phyloP scores from a whole-genome alignment of 805 yeast genomes.

The Saturnispora zaruensis region DNA sequence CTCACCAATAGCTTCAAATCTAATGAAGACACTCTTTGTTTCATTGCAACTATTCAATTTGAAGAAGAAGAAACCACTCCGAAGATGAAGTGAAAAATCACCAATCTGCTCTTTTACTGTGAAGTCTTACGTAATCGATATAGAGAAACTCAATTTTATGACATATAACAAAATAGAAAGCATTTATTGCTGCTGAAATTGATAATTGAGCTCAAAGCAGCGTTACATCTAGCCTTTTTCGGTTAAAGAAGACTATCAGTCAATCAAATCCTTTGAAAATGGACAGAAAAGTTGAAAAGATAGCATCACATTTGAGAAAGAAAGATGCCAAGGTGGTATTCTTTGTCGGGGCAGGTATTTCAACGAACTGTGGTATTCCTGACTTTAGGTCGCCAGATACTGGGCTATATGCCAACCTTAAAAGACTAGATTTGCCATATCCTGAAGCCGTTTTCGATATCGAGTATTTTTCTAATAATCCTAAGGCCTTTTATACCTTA shows the following conservation, averaged over 20 bases:
- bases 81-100: neutral
- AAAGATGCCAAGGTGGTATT: slow-evolving; percentile 41
- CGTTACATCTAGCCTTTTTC: too few relatives aligned
- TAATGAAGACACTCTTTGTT: slow-evolving; percentile 82
- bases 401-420: slow-evolving; percentile 75
- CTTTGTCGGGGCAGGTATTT: slow-evolving; percentile 88
- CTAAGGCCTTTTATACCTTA: slow-evolving; percentile 75
- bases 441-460: slow-evolving; percentile 96
- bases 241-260: too few relatives aligned
- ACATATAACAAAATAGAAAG: neutral
- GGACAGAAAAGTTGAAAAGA: slow-evolving; percentile 19
- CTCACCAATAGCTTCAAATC: slow-evolving; percentile 65
- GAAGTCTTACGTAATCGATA: neutral
- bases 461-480: slow-evolving; percentile 64
- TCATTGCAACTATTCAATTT: slow-evolving; percentile 16
- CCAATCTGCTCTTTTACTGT: neutral
- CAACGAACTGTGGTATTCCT: slow-evolving; percentile 91
- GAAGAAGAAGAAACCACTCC: neutral
- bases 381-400: slow-evolving; percentile 91
- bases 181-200: neutral
- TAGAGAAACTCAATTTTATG: neutral
- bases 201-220: neutral
- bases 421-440: slow-evolving; percentile 68
- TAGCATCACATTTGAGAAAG: slow-evolving; percentile 19
- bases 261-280: too few relatives aligned